Evolutionary conservation across 495 filamentous ascomycete species (phyloP).

Genomic region (Apodospora peruviana): DNA sequence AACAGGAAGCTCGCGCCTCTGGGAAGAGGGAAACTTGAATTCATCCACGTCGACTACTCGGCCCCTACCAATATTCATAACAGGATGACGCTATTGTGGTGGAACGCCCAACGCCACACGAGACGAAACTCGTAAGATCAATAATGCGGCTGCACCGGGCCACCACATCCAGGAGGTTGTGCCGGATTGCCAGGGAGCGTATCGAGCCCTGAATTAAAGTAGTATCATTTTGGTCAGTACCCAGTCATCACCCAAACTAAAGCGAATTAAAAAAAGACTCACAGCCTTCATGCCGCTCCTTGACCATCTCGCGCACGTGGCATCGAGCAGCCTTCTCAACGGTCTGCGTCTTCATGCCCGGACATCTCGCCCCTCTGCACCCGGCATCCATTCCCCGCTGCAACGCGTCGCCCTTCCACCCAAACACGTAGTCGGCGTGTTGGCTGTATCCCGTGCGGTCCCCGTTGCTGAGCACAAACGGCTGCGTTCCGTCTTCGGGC

Average conservation of each 20-base stretch:
- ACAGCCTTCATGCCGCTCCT: conserved; percentile 2
- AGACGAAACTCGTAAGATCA: too few relatives aligned
- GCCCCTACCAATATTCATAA: too few relatives aligned
- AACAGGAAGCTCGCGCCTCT: too few relatives aligned
- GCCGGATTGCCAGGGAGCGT: background rate
- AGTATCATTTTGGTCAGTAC: background rate
- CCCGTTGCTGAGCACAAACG: conserved; percentile 27
- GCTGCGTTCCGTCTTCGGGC: conserved; percentile 35
- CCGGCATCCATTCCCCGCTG: conserved; percentile 30
- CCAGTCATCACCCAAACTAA: background rate
- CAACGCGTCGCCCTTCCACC: conserved; percentile 32
- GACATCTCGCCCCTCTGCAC: conserved; percentile 1
- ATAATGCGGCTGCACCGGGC: too few relatives aligned
- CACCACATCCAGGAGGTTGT: background rate
- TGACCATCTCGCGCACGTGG: background rate
- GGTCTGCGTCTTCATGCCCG: conserved; percentile 4
- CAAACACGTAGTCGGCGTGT: conserved; percentile 11
- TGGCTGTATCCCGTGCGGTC: conserved; percentile 8
- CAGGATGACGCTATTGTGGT: too few relatives aligned
- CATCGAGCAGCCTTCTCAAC: background rate
- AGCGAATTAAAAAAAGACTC: background rate
- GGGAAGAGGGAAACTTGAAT: too few relatives aligned
- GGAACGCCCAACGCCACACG: too few relatives aligned
- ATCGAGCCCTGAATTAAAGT: background rate
- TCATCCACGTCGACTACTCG: too few relatives aligned